Conservation (phyloP, 2,329 filamentous ascomycete genomes). For the Phoma sp. region DNA sequence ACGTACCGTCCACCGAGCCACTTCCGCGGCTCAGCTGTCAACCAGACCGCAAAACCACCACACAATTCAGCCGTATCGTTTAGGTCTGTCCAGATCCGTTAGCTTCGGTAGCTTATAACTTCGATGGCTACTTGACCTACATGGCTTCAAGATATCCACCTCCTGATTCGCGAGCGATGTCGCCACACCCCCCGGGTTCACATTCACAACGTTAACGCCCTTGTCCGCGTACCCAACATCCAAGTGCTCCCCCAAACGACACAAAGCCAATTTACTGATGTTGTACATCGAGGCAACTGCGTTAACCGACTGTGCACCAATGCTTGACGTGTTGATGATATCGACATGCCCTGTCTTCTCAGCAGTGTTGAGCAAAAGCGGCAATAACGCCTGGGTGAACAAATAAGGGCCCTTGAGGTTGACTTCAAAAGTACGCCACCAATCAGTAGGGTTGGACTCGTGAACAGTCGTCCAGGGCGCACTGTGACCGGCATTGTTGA, state of each 20-base stretch:
- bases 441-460: slow-evolving; percentile 47
- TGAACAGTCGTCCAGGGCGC: slow-evolving; percentile 40
- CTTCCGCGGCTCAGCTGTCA: slow-evolving; percentile 26
- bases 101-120: neutral
- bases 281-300: slow-evolving; percentile 50
- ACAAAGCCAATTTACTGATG: slow-evolving; percentile 58
- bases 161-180: slow-evolving; percentile 24
- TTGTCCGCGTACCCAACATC: slow-evolving; percentile 48
- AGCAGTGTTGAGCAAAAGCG: slow-evolving; percentile 45
- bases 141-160: slow-evolving; percentile 1
- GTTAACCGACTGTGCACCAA: slow-evolving; percentile 46
- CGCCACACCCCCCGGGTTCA: slow-evolving; percentile 41
- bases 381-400: slow-evolving; percentile 55
- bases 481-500: slow-evolving; percentile 57
- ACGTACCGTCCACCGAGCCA: slow-evolving; percentile 32
- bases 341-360: slow-evolving; percentile 17
- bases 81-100: neutral
- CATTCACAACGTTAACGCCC: slow-evolving; percentile 28
- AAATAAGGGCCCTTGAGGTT: slow-evolving; percentile 61
- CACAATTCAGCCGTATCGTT: slow-evolving; percentile 18
- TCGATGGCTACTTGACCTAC: neutral
- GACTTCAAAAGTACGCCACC: slow-evolving; percentile 56
- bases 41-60: slow-evolving; percentile 28
- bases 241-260: slow-evolving; percentile 59
- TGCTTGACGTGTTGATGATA: slow-evolving; percentile 58